phyloP scores from a whole-genome alignment of 2,329 filamentous ascomycete genomes.

The Penicillium paneum region DNA sequence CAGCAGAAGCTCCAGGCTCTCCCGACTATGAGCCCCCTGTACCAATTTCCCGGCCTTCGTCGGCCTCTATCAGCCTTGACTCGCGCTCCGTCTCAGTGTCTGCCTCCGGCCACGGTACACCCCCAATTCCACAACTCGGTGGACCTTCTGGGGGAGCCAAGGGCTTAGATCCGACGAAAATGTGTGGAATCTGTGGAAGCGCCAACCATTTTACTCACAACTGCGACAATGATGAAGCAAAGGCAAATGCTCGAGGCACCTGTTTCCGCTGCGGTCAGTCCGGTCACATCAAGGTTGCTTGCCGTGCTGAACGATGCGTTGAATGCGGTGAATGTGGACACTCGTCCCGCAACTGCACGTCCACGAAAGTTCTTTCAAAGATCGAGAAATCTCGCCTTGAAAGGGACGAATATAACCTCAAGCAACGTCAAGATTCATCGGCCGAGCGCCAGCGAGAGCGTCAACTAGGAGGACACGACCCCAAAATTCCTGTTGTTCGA shows the following conservation, averaged over 20 bases:
- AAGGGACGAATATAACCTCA: constrained; percentile 38
- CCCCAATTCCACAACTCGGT: constrained; percentile 25
- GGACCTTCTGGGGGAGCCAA: constrained; percentile 44
- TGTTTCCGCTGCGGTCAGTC: constrained; percentile 44
- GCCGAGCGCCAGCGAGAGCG: constrained; percentile 39
- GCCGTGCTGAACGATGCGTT: constrained; percentile 42
- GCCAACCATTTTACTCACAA: constrained; percentile 43
- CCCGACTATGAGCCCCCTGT: constrained; percentile 21
- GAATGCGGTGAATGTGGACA: constrained; percentile 48
- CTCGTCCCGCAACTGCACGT: constrained; percentile 32
- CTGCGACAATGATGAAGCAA: constrained; percentile 46
- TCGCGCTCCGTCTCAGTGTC: constrained; percentile 21
- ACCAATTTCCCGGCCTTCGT: constrained; percentile 33
- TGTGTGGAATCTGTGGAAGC: constrained; percentile 48
- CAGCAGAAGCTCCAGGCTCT: constrained; percentile 5
- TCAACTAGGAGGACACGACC: constrained; percentile 46
- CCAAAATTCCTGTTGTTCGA: constrained; percentile 42
- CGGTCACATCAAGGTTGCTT: constrained; percentile 40
- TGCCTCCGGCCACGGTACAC: constrained; percentile 27
- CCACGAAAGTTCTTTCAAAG: constrained; percentile 34
- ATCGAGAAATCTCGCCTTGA: constrained; percentile 36
- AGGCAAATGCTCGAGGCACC: constrained; percentile 35
- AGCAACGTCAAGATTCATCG: constrained; percentile 32
- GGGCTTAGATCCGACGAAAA: constrained; percentile 43
- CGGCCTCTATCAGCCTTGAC: constrained; percentile 21